These are phyloP conservation scores for Pochonia chlamydosporia DNA, from an alignment of 2,329 filamentous ascomycete species.

Conservation along the genomic window DNA sequence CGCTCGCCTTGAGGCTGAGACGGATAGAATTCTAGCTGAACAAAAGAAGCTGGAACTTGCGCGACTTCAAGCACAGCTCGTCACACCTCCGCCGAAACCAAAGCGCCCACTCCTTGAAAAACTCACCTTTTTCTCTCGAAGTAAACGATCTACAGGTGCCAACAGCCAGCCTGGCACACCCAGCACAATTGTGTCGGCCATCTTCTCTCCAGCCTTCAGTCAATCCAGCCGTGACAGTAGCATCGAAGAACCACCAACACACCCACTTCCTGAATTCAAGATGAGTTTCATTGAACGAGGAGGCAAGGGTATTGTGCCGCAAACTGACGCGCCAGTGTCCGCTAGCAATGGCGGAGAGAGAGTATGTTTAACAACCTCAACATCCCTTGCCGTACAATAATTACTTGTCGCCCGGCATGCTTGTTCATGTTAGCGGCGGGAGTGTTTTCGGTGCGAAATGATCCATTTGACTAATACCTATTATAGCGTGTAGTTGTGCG, in stretches of 20 bases:
- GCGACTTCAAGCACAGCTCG: conserved; percentile 37
- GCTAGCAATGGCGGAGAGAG: conserved; percentile 76
- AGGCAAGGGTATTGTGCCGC: conserved; percentile 40
- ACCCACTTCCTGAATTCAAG: conserved; percentile 14
- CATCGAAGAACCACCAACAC: conserved; percentile 24
- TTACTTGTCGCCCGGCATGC: no score
- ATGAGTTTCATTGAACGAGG: conserved; percentile 39
- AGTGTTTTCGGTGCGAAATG: neutral
- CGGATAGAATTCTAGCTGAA: conserved; percentile 41
- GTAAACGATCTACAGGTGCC: conserved; percentile 31
- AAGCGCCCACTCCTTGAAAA: conserved; percentile 41
- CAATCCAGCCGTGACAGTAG: conserved; percentile 27
- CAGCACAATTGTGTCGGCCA: conserved; percentile 24
- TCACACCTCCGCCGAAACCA: conserved; percentile 22
- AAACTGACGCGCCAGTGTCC: conserved; percentile 70
- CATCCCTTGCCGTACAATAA: neutral
- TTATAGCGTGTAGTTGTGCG: conserved; percentile 62
- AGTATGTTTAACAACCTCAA: conserved; percentile 38
- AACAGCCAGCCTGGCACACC: conserved; percentile 26
- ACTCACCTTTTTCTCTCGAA: conserved; percentile 39
- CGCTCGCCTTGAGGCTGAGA: conserved; percentile 40
- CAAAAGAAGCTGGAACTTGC: conserved; percentile 44
- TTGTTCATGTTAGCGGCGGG: no score
- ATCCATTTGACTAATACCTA: neutral
- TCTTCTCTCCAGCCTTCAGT: conserved; percentile 30